phyloP scores from a whole-genome alignment of 2,329 filamentous ascomycete genomes.

The Pseudodiploospora longispora region DNA sequence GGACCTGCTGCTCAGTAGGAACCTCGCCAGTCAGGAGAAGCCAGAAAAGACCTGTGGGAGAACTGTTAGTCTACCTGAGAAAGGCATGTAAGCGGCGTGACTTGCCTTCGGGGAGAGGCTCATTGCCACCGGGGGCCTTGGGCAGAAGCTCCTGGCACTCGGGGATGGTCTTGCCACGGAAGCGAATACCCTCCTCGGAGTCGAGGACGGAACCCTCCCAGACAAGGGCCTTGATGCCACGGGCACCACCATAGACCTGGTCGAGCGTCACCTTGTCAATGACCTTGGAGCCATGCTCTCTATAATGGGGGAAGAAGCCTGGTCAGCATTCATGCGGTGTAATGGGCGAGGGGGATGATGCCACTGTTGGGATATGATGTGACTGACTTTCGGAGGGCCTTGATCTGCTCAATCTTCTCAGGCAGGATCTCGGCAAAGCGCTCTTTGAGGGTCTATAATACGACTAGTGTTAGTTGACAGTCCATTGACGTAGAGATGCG shows the following conservation, averaged over 20 bases:
- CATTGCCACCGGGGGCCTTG: conserved; percentile 91
- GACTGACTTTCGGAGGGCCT: conserved; percentile 88
- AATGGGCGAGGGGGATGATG: conserved; percentile 14
- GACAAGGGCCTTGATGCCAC: conserved; percentile 96
- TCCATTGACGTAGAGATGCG: too few species aligned
- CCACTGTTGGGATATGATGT: neutral
- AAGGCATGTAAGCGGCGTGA: neutral
- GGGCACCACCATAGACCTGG: conserved; percentile 98
- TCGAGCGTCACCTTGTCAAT: conserved; percentile 97
- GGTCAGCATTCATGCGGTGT: conserved; percentile 13
- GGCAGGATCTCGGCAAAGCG: conserved; percentile 94
- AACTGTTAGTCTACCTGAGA: neutral
- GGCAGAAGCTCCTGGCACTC: conserved; percentile 97
- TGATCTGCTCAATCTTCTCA: conserved; percentile 97
- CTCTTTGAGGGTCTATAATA: conserved; percentile 81
- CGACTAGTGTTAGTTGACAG: conserved; percentile 8
- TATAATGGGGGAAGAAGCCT: conserved; percentile 26
- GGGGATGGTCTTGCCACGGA: conserved; percentile 98
- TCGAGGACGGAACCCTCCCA: conserved; percentile 99
- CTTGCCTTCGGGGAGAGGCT: conserved; percentile 89
- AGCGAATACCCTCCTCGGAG: conserved; percentile 97
- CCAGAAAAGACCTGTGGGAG: conserved; percentile 85
- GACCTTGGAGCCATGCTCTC: conserved; percentile 91
- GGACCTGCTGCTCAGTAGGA: conserved; percentile 95
- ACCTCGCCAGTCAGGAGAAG: conserved; percentile 97